Evolutionary conservation across 2,329 filamentous ascomycete species (phyloP), one percentile per base, ranked within the genome.

Genomic region (Aspergillus luchuensis): DNA sequence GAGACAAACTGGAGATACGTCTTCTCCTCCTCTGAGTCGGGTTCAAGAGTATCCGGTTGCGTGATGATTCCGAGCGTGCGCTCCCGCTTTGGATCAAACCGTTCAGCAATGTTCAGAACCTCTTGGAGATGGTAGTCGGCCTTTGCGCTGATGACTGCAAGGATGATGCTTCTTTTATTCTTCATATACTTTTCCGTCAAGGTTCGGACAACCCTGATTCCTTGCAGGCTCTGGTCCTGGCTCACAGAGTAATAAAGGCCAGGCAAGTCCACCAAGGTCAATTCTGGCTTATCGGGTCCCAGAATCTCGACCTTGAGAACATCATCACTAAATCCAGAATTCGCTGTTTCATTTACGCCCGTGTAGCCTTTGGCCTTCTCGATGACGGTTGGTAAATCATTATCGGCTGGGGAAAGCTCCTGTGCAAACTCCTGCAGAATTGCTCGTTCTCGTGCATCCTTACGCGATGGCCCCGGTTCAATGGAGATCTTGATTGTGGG

Each of bases 201-300:
- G 0, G 73, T 64, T 30, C 82, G 80, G 52, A 87, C 84, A 2
- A 83, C 81, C 61, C 75, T 73, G 57, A 84, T 83, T 47, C 86
- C 85, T 21, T 79, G 74, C 30, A 76, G 73, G 1, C 79, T 82
- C 68, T 87, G 83, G 55, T 84, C 79, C 11, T 79, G 77, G 64
- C 82, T 85, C 57, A 80, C 80, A 8, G 85, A 80, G 33, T 80
- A 78, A 33, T 87, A 82, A 1, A 88, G 74, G 1, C 86, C 86
- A 0, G 86, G 87, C 17, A 89, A 74, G 71, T 89, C 86, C 10
- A 89, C 85, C 0, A 89, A 77, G 0, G 84, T 88, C 47, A 89
- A 71, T 7, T 88, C 80, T 0, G 85, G 85, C 76, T 85, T 82
- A 6, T 85, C 81, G 0, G 85, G 85, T 0, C 86, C 86, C 5